These are phyloP conservation scores for Arthrocladium fulminans DNA, from an alignment of 2,329 filamentous ascomycete species.

Conservation along the genomic window DNA sequence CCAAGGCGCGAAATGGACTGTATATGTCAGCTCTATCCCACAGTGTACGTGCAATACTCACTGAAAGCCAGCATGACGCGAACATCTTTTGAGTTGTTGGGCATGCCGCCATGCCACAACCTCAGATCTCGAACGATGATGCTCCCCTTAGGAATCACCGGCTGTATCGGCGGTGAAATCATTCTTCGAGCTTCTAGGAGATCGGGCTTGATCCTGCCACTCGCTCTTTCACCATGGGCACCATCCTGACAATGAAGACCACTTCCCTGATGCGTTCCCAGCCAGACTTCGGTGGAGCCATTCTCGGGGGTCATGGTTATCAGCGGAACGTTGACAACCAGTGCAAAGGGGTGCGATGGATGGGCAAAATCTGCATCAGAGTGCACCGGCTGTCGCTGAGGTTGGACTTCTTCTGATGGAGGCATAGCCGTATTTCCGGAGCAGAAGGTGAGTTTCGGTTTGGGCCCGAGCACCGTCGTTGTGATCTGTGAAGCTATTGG, in stretches of 20 bases:
- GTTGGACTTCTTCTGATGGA: slow-evolving; percentile 31
- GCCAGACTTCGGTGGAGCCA: slow-evolving; percentile 52
- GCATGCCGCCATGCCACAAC: slow-evolving; percentile 44
- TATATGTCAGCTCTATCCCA: slow-evolving; percentile 12
- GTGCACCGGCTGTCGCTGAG: slow-evolving; percentile 48
- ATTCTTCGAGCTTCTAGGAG: slow-evolving; percentile 26
- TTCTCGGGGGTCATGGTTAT: slow-evolving; percentile 44
- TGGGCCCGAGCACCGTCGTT: slow-evolving; percentile 46
- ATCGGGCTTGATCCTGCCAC: slow-evolving; percentile 39
- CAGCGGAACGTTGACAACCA: slow-evolving; percentile 48
- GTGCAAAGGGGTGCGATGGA: slow-evolving; percentile 46
- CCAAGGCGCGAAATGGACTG: slow-evolving; percentile 34
- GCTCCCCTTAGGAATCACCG: slow-evolving; percentile 36
- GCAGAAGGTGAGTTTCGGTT: slow-evolving; percentile 49
- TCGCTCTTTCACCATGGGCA: slow-evolving; percentile 44
- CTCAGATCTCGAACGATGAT: slow-evolving; percentile 40
- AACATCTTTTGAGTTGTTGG: slow-evolving; percentile 35
- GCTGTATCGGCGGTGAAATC: slow-evolving; percentile 31
- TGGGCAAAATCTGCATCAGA: slow-evolving; percentile 52
- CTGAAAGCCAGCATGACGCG: slow-evolving; percentile 39
- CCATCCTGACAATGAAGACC: slow-evolving; percentile 39
- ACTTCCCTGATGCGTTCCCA: slow-evolving; percentile 42
- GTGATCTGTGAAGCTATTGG: slow-evolving; percentile 37
- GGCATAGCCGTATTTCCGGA: slow-evolving; percentile 52
- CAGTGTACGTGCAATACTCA: slow-evolving; percentile 10